Base-by-base conservation (phyloP, 768 basidiomycete species). In the Xanthoconium purpureum region DNA sequence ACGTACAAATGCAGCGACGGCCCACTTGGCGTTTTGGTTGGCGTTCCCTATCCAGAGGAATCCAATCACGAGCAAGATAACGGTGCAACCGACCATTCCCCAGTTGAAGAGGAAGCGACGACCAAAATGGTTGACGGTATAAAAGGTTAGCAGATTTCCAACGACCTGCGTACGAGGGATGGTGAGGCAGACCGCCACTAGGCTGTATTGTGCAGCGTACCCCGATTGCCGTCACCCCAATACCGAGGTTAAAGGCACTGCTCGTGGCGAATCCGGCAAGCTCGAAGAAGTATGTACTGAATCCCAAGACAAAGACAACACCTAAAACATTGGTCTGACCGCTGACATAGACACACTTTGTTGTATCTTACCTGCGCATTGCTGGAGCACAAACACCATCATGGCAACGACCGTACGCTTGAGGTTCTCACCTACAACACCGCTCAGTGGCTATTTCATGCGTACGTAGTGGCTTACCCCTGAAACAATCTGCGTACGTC, bases 201-300 rank as follows among this genome's bases (percentile, higher is more conserved):
- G 20, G 43, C 12, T 1, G 38, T 18, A 18, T 36, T 5, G 38
- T 0, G 7, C 0, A 49, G 50, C 51, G 40, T 35, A 71, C 68
- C 3, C 68, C 68, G 7, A 71, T 64, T n/a, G 66, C 69, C 0
- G 59, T 64, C 33, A 69, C 53, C 6, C 69, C 67, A 18, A 69
- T 39, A 12, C 71, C 70, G 6, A 74, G 67, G 51, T 72, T 61
- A 51, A 74, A 74, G 1, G 73, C 71, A 1, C 67, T 64, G 50
- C 40, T 49, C 13, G 57, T 42, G 5, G 61, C 52, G 48, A 74
- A 73, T 28, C 73, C 69, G 14, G 73, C 65, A 36, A 74, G 73
- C 55, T 74, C 70, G 37, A 74, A 73, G 57, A 74, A 73, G 64
- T 73, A 74, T 46, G 65, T 66, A 14, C 68, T 66, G 48, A 48